phyloP scores from a whole-genome alignment of 163 green algal species.

The Chlamydomonas reinhardtii region DNA sequence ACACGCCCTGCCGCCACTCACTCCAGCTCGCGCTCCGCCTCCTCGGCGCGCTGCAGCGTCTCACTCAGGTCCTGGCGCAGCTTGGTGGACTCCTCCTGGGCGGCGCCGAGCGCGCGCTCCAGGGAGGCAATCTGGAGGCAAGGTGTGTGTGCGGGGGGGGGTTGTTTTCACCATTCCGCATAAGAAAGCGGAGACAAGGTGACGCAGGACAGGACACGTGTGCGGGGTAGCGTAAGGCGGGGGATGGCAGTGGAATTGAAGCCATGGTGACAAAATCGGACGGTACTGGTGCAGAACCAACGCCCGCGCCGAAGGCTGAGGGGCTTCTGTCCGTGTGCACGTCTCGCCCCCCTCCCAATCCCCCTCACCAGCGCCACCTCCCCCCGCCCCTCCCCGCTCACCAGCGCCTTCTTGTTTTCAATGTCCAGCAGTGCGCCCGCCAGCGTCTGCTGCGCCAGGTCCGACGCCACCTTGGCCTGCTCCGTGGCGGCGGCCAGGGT shows the following conservation, averaged over 20 bases:
- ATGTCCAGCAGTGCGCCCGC: slow-evolving; percentile 30
- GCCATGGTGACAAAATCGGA: background rate
- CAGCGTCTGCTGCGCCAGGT: slow-evolving; percentile 18
- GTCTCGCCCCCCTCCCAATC: too few species aligned
- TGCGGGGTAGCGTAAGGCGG: too few species aligned
- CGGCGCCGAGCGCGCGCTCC: slow-evolving; percentile 25
- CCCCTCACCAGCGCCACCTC: background rate
- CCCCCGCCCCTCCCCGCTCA: background rate
- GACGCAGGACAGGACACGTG: too few species aligned
- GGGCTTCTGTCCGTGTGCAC: too few species aligned
- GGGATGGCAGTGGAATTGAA: background rate
- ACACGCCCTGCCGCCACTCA: slow-evolving; percentile 1
- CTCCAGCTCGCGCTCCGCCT: slow-evolving; percentile 30
- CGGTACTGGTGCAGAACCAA: too few species aligned
- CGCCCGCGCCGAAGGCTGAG: too few species aligned
- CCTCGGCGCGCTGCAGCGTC: slow-evolving; percentile 1
- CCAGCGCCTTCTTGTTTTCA: slow-evolving; percentile 45
- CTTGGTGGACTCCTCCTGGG: slow-evolving; percentile 3
- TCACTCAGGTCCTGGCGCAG: slow-evolving; percentile 31
- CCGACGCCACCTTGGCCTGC: background rate
- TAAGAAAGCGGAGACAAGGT: too few species aligned
- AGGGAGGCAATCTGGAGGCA: slow-evolving; percentile 28
- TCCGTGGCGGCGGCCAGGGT: slow-evolving; percentile 13
- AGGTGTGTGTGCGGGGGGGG: too few species aligned
- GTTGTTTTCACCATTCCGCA: too few species aligned